Conservation (phyloP, 2,329 filamentous ascomycete genomes). For the Fusarium hainanense region DNA sequence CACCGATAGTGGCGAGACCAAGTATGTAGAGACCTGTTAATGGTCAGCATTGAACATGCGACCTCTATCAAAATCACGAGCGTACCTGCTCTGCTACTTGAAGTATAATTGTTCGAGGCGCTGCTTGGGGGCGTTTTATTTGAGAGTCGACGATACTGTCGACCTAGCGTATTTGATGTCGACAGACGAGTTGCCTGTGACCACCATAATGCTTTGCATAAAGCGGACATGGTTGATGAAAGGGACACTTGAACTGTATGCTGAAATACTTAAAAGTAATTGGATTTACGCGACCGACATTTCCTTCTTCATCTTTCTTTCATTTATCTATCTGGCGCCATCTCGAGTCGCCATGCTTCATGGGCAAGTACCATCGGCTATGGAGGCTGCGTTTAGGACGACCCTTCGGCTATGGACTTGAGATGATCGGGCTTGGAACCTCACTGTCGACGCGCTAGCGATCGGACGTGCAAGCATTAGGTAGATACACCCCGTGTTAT, state of each 20-base stretch:
- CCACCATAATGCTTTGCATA: fast-evolving
- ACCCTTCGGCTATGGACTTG: background rate
- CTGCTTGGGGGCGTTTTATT: fast-evolving
- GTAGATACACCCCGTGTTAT: background rate
- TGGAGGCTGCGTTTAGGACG: background rate
- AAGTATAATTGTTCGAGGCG: fast-evolving
- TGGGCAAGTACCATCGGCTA: background rate
- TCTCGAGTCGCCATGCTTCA: fast-evolving
- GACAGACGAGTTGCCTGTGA: fast-evolving
- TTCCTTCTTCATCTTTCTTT: too few relatives aligned
- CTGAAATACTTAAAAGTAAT: too few relatives aligned
- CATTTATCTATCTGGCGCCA: background rate
- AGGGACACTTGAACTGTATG: too few relatives aligned
- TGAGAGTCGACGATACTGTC: fast-evolving
- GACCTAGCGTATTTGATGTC: fast-evolving
- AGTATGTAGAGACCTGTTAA: background rate
- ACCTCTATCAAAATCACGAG: too few relatives aligned
- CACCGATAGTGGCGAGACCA: background rate
- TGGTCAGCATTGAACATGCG: background rate
- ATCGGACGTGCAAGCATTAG: background rate
- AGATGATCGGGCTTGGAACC: background rate
- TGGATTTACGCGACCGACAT: too few relatives aligned
- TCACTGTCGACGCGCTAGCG: background rate
- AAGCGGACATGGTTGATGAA: background rate
- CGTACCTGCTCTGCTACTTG: background rate